Percentiles rank a stretch among this genome's conserved stretches.
These are phyloP conservation scores for Trametes pubescens DNA, from an alignment of 1,284 basidiomycete genomes.

Conservation along the genomic window DNA sequence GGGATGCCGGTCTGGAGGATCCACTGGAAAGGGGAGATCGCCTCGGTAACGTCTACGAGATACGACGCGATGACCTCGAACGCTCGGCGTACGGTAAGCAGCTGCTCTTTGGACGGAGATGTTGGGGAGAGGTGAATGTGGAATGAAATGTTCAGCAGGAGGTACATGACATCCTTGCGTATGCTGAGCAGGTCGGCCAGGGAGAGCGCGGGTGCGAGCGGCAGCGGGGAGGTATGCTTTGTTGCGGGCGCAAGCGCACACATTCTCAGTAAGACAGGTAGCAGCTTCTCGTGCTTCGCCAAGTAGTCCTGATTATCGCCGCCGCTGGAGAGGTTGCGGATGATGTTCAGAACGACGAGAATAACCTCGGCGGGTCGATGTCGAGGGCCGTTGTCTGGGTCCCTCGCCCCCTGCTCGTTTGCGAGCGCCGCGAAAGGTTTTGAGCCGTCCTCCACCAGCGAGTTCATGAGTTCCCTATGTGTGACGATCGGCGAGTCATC, in stretches of 20 bases:
- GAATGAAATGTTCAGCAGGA: slow-evolving; percentile 73
- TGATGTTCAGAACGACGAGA: slow-evolving; percentile 78
- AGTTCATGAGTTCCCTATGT: slow-evolving; percentile 68
- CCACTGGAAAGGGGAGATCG: slow-evolving; percentile 67
- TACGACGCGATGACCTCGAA: slow-evolving; percentile 81
- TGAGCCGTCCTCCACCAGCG: slow-evolving; percentile 63
- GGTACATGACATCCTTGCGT: slow-evolving; percentile 81
- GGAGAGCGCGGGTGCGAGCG: slow-evolving; percentile 66
- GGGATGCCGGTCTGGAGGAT: slow-evolving; percentile 59
- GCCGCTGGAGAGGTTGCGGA: slow-evolving; percentile 85
- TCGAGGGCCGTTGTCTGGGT: slow-evolving; percentile 56
- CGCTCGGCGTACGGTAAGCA: slow-evolving; percentile 60
- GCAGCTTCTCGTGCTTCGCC: slow-evolving; percentile 67
- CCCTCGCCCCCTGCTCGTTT: slow-evolving; percentile 55
- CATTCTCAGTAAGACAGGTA: slow-evolving; percentile 76
- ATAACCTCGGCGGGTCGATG: slow-evolving; percentile 77
- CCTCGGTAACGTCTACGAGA: slow-evolving; percentile 74
- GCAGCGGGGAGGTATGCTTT: slow-evolving; percentile 49
- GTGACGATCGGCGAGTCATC: slow-evolving; percentile 56
- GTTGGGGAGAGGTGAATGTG: slow-evolving; percentile 56
- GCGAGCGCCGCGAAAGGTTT: slow-evolving; percentile 66
- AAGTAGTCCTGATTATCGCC: slow-evolving; percentile 77
- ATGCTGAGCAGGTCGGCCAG: slow-evolving; percentile 76
- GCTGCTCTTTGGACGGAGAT: slow-evolving; percentile 42
- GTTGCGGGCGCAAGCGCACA: slow-evolving; percentile 55